Conservation (phyloP, 2,329 filamentous ascomycete genomes). For the Sporothrix dimorphospora region DNA sequence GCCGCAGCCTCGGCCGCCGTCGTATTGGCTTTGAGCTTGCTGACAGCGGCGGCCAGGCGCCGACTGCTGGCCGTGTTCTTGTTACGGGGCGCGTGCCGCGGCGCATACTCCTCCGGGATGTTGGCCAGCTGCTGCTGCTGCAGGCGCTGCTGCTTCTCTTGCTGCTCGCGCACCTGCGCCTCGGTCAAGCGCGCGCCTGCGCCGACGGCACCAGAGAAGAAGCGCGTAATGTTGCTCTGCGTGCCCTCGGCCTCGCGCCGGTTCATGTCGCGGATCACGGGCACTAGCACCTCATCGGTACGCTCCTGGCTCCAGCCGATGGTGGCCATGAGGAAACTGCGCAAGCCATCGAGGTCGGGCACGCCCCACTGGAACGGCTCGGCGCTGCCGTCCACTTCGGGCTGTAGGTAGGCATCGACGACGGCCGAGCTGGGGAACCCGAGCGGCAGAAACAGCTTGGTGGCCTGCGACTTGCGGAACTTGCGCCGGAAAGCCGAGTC, state of each 20-base stretch:
- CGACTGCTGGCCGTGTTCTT: slow-evolving; percentile 37
- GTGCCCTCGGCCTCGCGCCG: slow-evolving; percentile 84
- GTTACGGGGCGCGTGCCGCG: slow-evolving; percentile 36
- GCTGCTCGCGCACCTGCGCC: slow-evolving; percentile 24
- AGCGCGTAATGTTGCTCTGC: slow-evolving; percentile 94
- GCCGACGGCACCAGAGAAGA: slow-evolving; percentile 72
- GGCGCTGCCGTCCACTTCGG: slow-evolving; percentile 79
- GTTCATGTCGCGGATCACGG: slow-evolving; percentile 96
- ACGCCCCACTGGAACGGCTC: slow-evolving; percentile 94
- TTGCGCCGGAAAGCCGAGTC: slow-evolving; percentile 75
- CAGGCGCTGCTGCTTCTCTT: slow-evolving; percentile 20
- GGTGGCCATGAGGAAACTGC: slow-evolving; percentile 84
- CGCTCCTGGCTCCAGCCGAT: slow-evolving; percentile 91
- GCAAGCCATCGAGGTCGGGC: slow-evolving; percentile 83
- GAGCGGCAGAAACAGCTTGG: slow-evolving; percentile 83
- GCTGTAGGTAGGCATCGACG: slow-evolving; percentile 79
- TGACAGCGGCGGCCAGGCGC: slow-evolving; percentile 42
- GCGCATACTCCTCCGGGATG: slow-evolving; percentile 37
- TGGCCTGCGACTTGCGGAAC: slow-evolving; percentile 76
- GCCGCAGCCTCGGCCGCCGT: slow-evolving; percentile 31
- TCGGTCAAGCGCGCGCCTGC: slow-evolving; percentile 34
- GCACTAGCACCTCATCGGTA: slow-evolving; percentile 93
- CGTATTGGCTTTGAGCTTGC: slow-evolving; percentile 38
- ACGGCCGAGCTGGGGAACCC: slow-evolving; percentile 80
- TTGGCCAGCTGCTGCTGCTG: slow-evolving; percentile 25